phyloP scores from a whole-genome alignment of 805 yeast genomes.

The Grigorovia jiainica region DNA sequence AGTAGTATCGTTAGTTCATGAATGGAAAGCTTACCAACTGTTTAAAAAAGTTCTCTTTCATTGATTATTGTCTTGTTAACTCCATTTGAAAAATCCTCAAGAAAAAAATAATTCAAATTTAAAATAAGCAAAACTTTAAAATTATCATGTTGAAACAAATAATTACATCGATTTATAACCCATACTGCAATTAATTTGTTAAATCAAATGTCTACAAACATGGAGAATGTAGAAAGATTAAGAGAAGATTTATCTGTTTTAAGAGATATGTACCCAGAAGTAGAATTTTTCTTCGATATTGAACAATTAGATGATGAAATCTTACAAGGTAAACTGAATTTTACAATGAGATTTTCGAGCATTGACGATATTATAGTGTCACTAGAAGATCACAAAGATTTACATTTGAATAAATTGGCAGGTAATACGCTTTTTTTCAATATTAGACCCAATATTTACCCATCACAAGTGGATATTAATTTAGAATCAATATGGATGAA shows the following conservation, averaged over 20 bases:
- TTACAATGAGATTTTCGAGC: slow-evolving; percentile 10
- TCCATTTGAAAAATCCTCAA: neutral
- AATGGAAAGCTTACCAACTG: no score
- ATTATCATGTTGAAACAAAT: neutral
- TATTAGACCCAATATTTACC: slow-evolving; percentile 12
- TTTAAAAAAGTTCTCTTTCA: no score
- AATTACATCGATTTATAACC: no score
- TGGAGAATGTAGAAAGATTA: slow-evolving; percentile 4
- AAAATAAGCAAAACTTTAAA: neutral
- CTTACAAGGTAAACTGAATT: slow-evolving; percentile 11
- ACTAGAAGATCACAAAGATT: slow-evolving; percentile 5
- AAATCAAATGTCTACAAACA: neutral
- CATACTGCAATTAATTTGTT: no score
- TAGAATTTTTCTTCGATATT: slow-evolving; percentile 6
- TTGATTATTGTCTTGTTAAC: no score
- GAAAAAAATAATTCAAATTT: neutral
- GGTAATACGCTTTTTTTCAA: slow-evolving; percentile 10
- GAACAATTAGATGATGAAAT: neutral
- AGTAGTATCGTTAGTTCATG: no score
- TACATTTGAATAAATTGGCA: slow-evolving; percentile 9
- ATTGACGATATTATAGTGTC: slow-evolving; percentile 8
- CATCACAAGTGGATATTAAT: slow-evolving; percentile 10
- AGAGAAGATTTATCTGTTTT: slow-evolving; percentile 17
- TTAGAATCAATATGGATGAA: slow-evolving; percentile 30
- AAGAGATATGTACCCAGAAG: slow-evolving; percentile 27